These are phyloP conservation scores for Marsdenia floribunda DNA, from an alignment of 257 asterid genomes.

Conservation along the genomic window DNA sequence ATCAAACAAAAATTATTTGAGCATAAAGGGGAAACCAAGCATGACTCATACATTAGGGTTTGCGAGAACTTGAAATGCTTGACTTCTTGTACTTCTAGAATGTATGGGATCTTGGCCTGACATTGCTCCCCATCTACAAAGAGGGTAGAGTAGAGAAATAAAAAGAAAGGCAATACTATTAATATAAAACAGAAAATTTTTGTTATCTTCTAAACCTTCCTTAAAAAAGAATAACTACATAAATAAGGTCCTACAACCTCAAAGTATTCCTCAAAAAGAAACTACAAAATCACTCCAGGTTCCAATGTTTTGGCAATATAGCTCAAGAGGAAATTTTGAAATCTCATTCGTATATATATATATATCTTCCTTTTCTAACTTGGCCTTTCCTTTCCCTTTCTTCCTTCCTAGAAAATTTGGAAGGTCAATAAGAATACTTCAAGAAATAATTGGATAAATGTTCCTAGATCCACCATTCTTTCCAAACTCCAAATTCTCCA, in stretches of 20 bases:
- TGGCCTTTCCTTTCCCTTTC: neutral
- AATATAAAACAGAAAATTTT: neutral
- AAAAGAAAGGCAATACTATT: neutral
- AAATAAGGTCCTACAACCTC: neutral
- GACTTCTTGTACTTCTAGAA: slow-evolving; percentile 40
- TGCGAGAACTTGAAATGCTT: slow-evolving; percentile 52
- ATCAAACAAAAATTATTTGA: slow-evolving; percentile 32
- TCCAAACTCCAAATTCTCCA: neutral
- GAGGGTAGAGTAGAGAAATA: neutral
- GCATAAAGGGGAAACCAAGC: slow-evolving; percentile 34
- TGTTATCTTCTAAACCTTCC: neutral
- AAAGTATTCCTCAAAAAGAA: neutral
- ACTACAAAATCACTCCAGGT: neutral
- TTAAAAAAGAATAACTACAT: neutral
- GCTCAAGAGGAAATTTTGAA: neutral
- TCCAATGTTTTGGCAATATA: neutral
- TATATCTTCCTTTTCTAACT: neutral
- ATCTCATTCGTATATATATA: neutral
- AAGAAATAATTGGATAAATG: neutral
- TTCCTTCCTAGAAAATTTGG: neutral
- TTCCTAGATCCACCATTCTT: neutral
- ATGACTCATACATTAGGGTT: slow-evolving; percentile 76
- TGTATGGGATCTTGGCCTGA: slow-evolving; percentile 25
- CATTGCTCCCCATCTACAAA: slow-evolving; percentile 35
- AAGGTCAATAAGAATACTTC: neutral